A percentile compares a stretch with the other conserved stretches of the same genome.
phyloP scores from a whole-genome alignment of 2,329 filamentous ascomycete species.

The Penicillium brasilianum region DNA sequence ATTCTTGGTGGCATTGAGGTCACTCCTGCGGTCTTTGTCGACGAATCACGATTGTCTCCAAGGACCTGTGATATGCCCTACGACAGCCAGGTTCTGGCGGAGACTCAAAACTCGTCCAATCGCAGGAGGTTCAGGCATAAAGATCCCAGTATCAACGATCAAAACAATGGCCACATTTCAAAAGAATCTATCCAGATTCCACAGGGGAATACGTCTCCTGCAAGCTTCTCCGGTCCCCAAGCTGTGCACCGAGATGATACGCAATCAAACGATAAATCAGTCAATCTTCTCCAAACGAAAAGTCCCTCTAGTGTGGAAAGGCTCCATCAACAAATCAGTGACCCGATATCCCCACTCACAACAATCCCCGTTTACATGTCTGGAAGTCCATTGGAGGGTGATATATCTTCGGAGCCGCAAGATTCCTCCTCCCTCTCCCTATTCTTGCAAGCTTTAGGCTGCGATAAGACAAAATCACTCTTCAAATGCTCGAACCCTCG shows the following conservation, averaged over 20 bases:
- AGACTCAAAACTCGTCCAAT: constrained; percentile 32
- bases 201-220: not conserved
- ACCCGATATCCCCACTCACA: constrained; percentile 28
- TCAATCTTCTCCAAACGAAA: not conserved
- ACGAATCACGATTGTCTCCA: constrained; percentile 15
- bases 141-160: not conserved
- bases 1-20: not conserved
- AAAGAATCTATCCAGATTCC: not conserved
- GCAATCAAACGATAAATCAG: too few species aligned
- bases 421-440: constrained; percentile 5
- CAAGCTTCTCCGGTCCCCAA: not conserved
- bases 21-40: constrained; percentile 29
- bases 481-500: constrained; percentile 31
- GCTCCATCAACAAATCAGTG: not conserved
- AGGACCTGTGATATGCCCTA: not conserved
- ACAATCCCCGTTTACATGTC: constrained; percentile 37
- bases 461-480: constrained; percentile 2
- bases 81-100: constrained; percentile 20
- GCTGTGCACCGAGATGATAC: not conserved
- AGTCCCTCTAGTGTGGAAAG: not conserved
- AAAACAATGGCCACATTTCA: not conserved
- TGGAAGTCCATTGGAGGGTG: not conserved
- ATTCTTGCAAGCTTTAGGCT: constrained; percentile 28
- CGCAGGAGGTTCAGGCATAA: constrained; percentile 19
- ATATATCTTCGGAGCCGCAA: not conserved